These are phyloP conservation scores for Syzygium oleosum DNA, from an alignment of 345 rosid genomes.

Conservation along the genomic window DNA sequence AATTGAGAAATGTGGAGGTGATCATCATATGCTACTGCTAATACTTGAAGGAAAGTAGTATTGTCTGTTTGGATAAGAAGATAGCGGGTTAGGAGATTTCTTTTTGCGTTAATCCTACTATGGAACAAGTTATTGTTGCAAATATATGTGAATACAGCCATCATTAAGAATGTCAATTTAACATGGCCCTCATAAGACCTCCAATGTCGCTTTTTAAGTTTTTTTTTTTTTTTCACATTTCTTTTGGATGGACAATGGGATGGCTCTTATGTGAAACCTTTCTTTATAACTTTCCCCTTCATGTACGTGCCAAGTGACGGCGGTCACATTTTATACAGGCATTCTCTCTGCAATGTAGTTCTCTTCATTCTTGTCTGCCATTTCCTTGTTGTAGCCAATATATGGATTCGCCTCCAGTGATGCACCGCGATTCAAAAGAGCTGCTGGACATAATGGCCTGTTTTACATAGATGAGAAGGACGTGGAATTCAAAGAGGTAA, in stretches of 20 bases:
- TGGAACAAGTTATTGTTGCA: neutral
- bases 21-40: neutral
- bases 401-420: conserved; percentile 58
- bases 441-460: conserved; percentile 64
- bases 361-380: neutral
- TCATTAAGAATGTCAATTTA: neutral
- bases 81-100: neutral
- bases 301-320: neutral
- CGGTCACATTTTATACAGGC: neutral
- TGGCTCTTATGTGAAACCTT: neutral
- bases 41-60: neutral
- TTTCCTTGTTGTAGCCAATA: conserved; percentile 39
- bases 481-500: conserved; percentile 68
- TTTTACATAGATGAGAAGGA: conserved; percentile 67
- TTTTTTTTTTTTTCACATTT: neutral
- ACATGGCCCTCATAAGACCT: neutral
- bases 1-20: conserved; percentile 73
- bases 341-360: neutral
- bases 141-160: neutral
- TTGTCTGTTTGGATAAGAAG: neutral
- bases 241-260: neutral
- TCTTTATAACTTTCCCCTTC: neutral
- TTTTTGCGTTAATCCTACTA: neutral
- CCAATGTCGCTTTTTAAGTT: neutral
- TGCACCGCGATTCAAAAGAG: conserved; percentile 54